Percentiles rank a stretch among this genome's conserved stretches.
These are phyloP conservation scores for Dendrobium chrysotoxum DNA, from an alignment of 106 monocot genomes.

Conservation along the genomic window DNA sequence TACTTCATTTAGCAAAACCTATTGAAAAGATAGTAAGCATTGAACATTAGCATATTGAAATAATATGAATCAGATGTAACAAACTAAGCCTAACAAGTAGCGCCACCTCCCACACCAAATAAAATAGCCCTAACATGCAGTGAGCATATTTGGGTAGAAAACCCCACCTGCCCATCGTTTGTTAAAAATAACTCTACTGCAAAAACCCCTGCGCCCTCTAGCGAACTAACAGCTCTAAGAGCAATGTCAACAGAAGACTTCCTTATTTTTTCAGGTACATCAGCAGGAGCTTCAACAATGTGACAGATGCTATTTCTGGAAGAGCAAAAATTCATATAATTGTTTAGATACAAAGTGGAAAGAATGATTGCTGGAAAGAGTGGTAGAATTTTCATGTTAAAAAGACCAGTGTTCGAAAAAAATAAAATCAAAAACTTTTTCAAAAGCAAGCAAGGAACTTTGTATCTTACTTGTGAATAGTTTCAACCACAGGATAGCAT, in stretches of 20 bases:
- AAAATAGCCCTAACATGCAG: neutral
- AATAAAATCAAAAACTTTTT: neutral
- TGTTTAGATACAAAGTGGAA: neutral
- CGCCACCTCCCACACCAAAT: no score
- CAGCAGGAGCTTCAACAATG: constrained; percentile 92
- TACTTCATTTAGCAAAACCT: constrained; percentile 97
- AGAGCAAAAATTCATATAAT: constrained; percentile 6
- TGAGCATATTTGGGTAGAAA: neutral
- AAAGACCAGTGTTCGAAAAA: neutral
- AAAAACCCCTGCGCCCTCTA: constrained; percentile 91
- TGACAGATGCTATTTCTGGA: constrained; percentile 92
- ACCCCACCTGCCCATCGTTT: constrained; percentile 46
- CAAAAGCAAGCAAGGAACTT: neutral
- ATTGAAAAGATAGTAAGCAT: constrained; percentile 5
- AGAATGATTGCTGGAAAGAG: neutral
- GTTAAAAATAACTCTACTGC: constrained; percentile 95
- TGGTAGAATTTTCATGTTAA: neutral
- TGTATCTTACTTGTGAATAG: constrained; percentile 79
- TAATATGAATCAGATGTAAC: neutral
- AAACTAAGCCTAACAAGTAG: neutral
- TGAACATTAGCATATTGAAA: neutral
- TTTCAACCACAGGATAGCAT: constrained; percentile 93
- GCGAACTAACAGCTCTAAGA: constrained; percentile 62
- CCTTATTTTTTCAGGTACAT: constrained; percentile 59
- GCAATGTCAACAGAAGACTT: constrained; percentile 59